Evolutionary conservation across 257 asterid genomes (phyloP).

Genomic region (Solanum etuberosum): DNA sequence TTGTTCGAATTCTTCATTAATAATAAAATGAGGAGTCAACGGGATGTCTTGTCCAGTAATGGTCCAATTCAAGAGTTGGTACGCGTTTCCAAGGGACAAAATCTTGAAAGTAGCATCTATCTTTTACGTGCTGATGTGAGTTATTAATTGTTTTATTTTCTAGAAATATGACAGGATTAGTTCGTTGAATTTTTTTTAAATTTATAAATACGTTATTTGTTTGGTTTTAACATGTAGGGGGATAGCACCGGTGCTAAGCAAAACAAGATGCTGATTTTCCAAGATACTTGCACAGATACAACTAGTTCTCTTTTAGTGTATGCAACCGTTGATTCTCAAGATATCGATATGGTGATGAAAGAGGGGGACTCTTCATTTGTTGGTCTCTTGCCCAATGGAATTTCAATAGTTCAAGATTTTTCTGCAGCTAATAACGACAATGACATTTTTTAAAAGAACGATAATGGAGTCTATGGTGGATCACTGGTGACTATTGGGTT

Average conservation of each 20-base stretch:
- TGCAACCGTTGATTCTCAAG: not conserved
- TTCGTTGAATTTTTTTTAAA: no score
- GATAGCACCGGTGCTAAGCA: not conserved
- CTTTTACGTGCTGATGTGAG: not conserved
- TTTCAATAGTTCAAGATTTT: not conserved
- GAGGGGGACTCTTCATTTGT: not conserved
- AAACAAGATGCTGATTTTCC: not conserved
- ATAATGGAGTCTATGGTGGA: not conserved
- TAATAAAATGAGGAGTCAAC: not conserved
- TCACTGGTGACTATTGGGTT: not conserved
- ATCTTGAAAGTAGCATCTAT: not conserved
- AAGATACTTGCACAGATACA: not conserved
- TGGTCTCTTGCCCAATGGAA: not conserved
- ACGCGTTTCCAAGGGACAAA: not conserved
- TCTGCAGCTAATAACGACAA: not conserved
- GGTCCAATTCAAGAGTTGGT: not conserved
- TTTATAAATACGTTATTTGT: not conserved
- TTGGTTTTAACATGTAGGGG: not conserved
- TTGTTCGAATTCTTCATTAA: slow-evolving; percentile 8
- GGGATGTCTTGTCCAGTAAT: not conserved
- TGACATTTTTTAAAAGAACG: not conserved
- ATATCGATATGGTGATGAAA: not conserved
- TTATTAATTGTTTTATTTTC: not conserved
- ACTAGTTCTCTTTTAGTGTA: not conserved
- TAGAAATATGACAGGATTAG: not conserved